Evolutionary conservation across 768 basidiomycete species (phyloP).

Genomic region (Boletus eberwhitei): DNA sequence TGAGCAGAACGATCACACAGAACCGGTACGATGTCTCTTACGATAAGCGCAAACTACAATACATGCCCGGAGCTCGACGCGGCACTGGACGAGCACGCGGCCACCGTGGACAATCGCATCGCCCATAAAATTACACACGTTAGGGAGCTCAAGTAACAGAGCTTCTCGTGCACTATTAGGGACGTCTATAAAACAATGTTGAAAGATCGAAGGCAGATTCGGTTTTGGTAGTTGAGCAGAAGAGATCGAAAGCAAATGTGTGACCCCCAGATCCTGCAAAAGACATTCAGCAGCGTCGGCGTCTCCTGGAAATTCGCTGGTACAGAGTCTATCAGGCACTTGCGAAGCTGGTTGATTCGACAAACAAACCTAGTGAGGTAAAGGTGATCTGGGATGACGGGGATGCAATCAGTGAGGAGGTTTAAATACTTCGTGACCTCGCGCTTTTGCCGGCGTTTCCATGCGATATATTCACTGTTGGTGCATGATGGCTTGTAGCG

Average conservation of each 20-base stretch:
- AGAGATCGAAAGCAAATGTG: constrained; percentile 52
- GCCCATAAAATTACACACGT: constrained; percentile 44
- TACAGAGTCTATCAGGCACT: neutral
- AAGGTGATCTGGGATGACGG: constrained; percentile 47
- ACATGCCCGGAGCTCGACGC: constrained; percentile 53
- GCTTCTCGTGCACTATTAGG: constrained; percentile 37
- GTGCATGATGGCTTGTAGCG: constrained; percentile 41
- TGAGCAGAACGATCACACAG: neutral
- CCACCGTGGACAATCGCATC: constrained; percentile 40
- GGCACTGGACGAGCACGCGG: constrained; percentile 52
- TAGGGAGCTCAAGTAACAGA: constrained; percentile 45
- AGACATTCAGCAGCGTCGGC: constrained; percentile 46
- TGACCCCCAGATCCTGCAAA: constrained; percentile 48
- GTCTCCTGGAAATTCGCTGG: constrained; percentile 57
- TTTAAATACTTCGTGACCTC: constrained; percentile 53
- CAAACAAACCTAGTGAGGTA: constrained; percentile 46
- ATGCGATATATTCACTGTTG: constrained; percentile 49
- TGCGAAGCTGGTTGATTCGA: neutral
- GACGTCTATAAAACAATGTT: constrained; percentile 43
- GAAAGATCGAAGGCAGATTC: constrained; percentile 29
- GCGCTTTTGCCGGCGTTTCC: constrained; percentile 54
- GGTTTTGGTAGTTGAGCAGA: constrained; percentile 45
- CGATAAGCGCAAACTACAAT: constrained; percentile 51
- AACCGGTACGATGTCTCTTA: constrained; percentile 27
- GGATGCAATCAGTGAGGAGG: constrained; percentile 48